Conservation (phyloP, 345 rosid species). For the Corchorus olitorius region DNA sequence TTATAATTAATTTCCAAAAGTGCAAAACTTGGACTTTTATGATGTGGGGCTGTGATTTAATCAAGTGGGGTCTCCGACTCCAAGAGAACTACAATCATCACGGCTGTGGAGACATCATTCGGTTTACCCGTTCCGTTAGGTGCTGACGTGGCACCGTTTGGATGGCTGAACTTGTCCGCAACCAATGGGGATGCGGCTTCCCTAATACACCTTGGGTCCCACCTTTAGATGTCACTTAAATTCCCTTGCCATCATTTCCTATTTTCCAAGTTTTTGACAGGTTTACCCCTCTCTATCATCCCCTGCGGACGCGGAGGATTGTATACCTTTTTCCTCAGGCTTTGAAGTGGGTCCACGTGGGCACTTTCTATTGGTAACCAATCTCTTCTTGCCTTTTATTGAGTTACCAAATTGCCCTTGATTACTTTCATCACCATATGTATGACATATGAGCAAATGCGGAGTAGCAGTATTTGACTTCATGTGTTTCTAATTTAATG, state of each 20-base stretch:
- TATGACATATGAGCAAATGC: background rate
- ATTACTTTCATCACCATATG: background rate
- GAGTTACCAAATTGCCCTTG: slow-evolving; percentile 9
- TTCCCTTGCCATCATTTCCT: slow-evolving; percentile 21
- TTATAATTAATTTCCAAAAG: background rate
- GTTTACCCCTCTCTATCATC: background rate
- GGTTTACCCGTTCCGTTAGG: slow-evolving; percentile 24
- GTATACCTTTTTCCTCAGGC: background rate
- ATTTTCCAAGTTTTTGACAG: background rate
- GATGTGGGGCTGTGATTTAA: slow-evolving; percentile 33
- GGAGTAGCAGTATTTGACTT: background rate
- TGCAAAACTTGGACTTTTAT: background rate
- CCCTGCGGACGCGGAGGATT: slow-evolving; percentile 22
- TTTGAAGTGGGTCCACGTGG: background rate
- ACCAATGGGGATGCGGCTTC: slow-evolving; percentile 50
- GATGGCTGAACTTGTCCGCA: slow-evolving; percentile 35
- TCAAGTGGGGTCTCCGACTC: slow-evolving; percentile 27
- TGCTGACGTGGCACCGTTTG: slow-evolving; percentile 33
- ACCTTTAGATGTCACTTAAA: slow-evolving; percentile 16
- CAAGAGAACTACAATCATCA: slow-evolving; percentile 10
- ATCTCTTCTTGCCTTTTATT: background rate
- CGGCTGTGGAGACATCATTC: slow-evolving; percentile 26
- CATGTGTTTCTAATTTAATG: too few species aligned
- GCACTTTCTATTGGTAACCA: background rate
- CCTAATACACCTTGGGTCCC: slow-evolving; percentile 34